Conservation (phyloP, 805 yeast genomes). For the Wickerhamomyces strasburgensis region DNA sequence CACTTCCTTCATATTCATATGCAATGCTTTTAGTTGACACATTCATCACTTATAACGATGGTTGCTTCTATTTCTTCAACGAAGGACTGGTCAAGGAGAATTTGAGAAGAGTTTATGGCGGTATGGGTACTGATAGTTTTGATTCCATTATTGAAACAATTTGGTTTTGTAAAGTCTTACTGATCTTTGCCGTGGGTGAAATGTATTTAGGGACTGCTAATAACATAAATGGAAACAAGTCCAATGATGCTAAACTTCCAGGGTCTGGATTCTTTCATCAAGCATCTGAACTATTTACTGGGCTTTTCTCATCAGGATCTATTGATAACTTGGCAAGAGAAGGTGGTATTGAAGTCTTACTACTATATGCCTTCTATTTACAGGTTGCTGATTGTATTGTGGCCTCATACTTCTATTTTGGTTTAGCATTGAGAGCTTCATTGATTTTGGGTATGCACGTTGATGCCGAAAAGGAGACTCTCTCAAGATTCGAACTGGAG, state of each 20-base stretch:
- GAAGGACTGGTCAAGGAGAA: constrained; percentile 73
- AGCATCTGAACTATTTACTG: constrained; percentile 75
- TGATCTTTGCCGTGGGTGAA: constrained; percentile 76
- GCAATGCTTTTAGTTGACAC: constrained; percentile 73
- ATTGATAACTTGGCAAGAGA: constrained; percentile 72
- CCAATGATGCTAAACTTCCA: constrained; percentile 49
- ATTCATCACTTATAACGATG: constrained; percentile 74
- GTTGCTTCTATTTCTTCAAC: constrained; percentile 79
- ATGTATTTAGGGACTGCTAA: constrained; percentile 78
- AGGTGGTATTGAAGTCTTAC: constrained; percentile 73
- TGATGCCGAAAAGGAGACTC: constrained; percentile 67
- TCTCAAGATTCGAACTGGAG: constrained; percentile 68
- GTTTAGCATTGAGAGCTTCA: constrained; percentile 68
- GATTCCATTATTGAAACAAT: constrained; percentile 67
- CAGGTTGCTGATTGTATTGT: constrained; percentile 85
- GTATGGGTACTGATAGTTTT: constrained; percentile 29
- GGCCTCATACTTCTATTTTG: constrained; percentile 76
- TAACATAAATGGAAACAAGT: constrained; percentile 44
- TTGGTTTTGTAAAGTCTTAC: constrained; percentile 71
- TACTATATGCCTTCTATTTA: constrained; percentile 70
- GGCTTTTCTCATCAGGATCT: constrained; percentile 74
- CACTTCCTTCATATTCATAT: constrained; percentile 71
- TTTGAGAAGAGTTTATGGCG: constrained; percentile 56
- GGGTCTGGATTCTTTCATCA: constrained; percentile 76
- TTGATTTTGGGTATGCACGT: constrained; percentile 77